Conservation (phyloP, 2,329 filamentous ascomycete genomes). For the Diaporthe sp. region DNA sequence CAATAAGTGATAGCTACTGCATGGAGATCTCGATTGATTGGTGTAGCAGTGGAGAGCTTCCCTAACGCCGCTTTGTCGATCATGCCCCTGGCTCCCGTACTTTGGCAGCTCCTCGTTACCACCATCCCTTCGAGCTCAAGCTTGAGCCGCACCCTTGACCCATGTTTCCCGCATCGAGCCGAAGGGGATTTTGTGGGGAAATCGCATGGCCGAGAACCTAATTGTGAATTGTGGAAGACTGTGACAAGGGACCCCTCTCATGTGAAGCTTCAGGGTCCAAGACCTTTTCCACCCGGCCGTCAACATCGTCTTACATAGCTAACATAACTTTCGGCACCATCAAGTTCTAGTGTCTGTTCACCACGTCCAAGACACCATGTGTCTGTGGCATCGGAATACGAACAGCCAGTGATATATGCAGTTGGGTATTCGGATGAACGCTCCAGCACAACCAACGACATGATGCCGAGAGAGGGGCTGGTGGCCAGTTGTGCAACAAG, state of each 20-base stretch:
- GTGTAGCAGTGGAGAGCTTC: not conserved
- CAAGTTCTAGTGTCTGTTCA: constrained; percentile 5
- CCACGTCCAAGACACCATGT: not conserved
- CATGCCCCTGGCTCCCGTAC: constrained; percentile 15
- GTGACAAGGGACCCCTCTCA: not conserved
- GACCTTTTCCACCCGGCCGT: not conserved
- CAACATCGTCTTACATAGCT: not conserved
- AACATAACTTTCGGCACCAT: not conserved
- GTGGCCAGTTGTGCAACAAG: not conserved
- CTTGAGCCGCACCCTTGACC: constrained; percentile 30
- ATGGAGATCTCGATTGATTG: constrained; percentile 23
- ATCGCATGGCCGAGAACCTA: constrained; percentile 20
- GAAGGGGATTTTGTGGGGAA: constrained; percentile 22
- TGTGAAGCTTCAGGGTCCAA: constrained; percentile 20
- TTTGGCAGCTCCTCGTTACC: constrained; percentile 23
- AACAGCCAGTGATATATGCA: not conserved
- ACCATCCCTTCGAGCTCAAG: not conserved
- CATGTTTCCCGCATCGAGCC: constrained; percentile 27
- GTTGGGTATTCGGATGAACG: not conserved
- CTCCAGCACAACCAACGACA: not conserved
- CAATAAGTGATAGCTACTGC: not conserved
- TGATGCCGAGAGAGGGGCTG: constrained; percentile 6
- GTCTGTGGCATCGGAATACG: not conserved
- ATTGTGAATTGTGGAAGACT: not conserved
- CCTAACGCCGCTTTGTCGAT: constrained; percentile 9